Conservation (phyloP, 805 yeast species). For the Yarrowia porcina region DNA sequence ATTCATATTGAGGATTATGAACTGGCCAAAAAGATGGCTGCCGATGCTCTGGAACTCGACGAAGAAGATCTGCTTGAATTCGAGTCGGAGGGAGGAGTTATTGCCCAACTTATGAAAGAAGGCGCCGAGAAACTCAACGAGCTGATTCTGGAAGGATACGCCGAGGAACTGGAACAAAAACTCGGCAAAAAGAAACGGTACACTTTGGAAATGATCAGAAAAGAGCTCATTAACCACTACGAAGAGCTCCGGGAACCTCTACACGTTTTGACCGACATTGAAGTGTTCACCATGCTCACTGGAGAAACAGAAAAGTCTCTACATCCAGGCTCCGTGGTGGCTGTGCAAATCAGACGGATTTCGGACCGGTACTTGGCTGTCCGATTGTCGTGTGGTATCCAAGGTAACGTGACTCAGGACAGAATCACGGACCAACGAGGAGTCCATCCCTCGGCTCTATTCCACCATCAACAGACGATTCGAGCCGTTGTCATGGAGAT, state of each 20-base stretch:
- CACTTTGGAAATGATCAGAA: slow-evolving; percentile 77
- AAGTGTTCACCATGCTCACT: slow-evolving; percentile 83
- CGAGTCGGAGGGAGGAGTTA: slow-evolving; percentile 79
- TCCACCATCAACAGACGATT: slow-evolving; percentile 67
- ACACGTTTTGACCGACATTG: slow-evolving; percentile 60
- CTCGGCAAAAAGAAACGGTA: slow-evolving; percentile 62
- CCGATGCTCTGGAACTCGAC: slow-evolving; percentile 93
- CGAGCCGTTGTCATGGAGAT: slow-evolving; percentile 74
- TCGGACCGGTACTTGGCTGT: slow-evolving; percentile 45
- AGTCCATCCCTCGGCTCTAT: slow-evolving; percentile 31
- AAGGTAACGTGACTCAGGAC: slow-evolving; percentile 46
- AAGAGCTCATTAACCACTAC: slow-evolving; percentile 81
- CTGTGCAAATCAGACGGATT: slow-evolving; percentile 67
- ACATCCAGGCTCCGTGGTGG: slow-evolving; percentile 65
- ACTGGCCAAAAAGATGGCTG: slow-evolving; percentile 94
- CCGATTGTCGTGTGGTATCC: slow-evolving; percentile 58
- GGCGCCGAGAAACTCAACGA: slow-evolving; percentile 81
- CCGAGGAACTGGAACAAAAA: slow-evolving; percentile 73
- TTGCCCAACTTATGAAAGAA: slow-evolving; percentile 64
- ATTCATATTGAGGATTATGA: slow-evolving; percentile 98
- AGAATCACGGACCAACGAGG: slow-evolving; percentile 40
- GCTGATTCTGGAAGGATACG: slow-evolving; percentile 84
- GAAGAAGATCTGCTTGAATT: slow-evolving; percentile 85
- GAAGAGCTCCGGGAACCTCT: slow-evolving; percentile 78
- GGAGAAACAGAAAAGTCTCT: slow-evolving; percentile 76